These are phyloP conservation scores for Byssoonygena ceratinophila DNA, from an alignment of 2,329 filamentous ascomycete genomes.

Conservation along the genomic window DNA sequence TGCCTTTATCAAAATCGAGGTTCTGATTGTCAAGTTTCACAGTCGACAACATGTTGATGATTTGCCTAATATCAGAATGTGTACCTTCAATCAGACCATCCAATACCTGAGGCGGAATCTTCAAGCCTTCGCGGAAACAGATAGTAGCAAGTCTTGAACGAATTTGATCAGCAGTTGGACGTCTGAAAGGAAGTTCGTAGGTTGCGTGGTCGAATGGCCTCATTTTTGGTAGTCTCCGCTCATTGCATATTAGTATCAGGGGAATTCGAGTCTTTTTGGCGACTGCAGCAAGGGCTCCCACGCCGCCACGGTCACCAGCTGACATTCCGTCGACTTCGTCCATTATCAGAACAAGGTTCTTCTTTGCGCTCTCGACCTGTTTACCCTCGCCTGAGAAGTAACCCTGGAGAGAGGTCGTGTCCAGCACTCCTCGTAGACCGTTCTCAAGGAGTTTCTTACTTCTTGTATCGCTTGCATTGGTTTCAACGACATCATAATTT, in stretches of 20 bases:
- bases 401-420: conserved; percentile 83
- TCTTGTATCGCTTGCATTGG: conserved; percentile 86
- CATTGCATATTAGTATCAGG: conserved; percentile 96
- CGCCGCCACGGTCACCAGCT: conserved; percentile 86
- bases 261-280: conserved; percentile 93
- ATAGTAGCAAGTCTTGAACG: conserved; percentile 90
- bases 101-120: conserved; percentile 69
- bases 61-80: conserved; percentile 90
- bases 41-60: conserved; percentile 97
- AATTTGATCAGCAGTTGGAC: conserved; percentile 83
- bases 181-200: conserved; percentile 74
- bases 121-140: conserved; percentile 80
- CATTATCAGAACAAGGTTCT: conserved; percentile 95
- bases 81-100: conserved; percentile 93
- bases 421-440: conserved; percentile 78
- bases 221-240: conserved; percentile 89
- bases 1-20: conserved; percentile 76
- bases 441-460: conserved; percentile 93
- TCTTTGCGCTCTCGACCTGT: conserved; percentile 67
- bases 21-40: conserved; percentile 74
- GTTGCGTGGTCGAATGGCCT: conserved; percentile 86
- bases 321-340: conserved; percentile 99
- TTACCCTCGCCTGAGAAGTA: conserved; percentile 81
- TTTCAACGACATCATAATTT: conserved; percentile 87
- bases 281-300: conserved; percentile 83